Evolutionary conservation across 2,329 filamentous ascomycete genomes (phyloP).

Genomic region (Endocalyx cinctus): DNA sequence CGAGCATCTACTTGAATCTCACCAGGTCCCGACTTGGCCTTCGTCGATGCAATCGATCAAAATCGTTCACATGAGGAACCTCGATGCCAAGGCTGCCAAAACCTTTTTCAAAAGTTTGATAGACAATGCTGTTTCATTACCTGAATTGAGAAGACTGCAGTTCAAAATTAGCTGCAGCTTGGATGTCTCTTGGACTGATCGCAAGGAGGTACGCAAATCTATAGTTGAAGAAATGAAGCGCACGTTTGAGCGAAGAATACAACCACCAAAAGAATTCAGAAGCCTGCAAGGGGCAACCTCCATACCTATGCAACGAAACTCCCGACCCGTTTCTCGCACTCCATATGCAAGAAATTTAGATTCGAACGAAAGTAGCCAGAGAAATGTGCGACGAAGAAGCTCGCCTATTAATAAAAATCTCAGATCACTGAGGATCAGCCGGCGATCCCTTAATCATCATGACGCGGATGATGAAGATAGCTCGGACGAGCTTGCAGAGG

Average conservation of each 20-base stretch:
- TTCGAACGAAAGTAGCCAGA: too few relatives aligned
- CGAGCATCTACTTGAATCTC: slow-evolving; percentile 57
- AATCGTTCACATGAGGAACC: slow-evolving; percentile 72
- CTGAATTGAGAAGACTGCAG: slow-evolving; percentile 62
- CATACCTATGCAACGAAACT: too few relatives aligned
- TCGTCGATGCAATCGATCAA: slow-evolving; percentile 64
- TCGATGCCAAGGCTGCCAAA: slow-evolving; percentile 64
- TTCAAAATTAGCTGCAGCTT: slow-evolving; percentile 79
- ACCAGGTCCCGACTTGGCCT: slow-evolving; percentile 76
- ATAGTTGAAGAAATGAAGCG: slow-evolving; percentile 69
- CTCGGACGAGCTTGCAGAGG: slow-evolving; percentile 26
- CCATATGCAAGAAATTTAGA: too few relatives aligned
- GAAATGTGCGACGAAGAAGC: slow-evolving; percentile 9
- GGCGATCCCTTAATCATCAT: slow-evolving; percentile 13
- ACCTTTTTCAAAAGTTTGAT: slow-evolving; percentile 77
- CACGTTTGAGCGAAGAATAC: slow-evolving; percentile 46
- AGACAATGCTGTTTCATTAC: slow-evolving; percentile 62
- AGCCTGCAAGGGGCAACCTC: slow-evolving; percentile 6
- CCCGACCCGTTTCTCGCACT: too few relatives aligned
- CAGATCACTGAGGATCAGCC: slow-evolving; percentile 12
- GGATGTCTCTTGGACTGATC: slow-evolving; percentile 74
- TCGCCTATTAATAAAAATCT: slow-evolving; percentile 15
- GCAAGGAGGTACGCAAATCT: slow-evolving; percentile 71
- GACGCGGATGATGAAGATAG: slow-evolving; percentile 31
- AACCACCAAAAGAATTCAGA: slow-evolving; percentile 13